Conservation (phyloP, 805 yeast genomes). For the Sungouiozyma intestinalis region DNA sequence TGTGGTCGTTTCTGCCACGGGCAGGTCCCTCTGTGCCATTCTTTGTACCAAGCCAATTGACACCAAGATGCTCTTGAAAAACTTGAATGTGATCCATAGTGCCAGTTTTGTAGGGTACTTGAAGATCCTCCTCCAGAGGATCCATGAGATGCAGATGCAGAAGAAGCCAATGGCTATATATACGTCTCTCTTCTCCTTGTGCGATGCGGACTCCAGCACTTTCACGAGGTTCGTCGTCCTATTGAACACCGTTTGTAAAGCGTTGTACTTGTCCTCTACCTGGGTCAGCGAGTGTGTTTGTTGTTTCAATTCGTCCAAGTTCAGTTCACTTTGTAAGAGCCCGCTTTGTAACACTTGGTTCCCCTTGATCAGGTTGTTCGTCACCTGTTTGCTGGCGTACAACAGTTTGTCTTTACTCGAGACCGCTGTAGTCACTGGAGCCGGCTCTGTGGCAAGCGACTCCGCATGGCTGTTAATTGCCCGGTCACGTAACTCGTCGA, state of each 20-base stretch:
- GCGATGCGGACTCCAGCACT: conserved; percentile 23
- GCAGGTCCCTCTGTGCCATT: neutral
- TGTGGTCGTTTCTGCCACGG: neutral
- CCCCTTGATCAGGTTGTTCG: conserved; percentile 23
- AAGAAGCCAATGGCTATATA: conserved; percentile 24
- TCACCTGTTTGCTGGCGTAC: conserved; percentile 20
- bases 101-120: conserved; percentile 23
- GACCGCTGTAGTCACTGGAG: neutral
- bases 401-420: conserved; percentile 18
- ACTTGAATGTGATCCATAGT: conserved; percentile 26
- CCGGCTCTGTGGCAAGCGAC: neutral
- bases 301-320: conserved; percentile 25
- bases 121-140: conserved; percentile 28
- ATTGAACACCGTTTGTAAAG: conserved; percentile 20
- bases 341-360: conserved; percentile 26
- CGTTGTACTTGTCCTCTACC: conserved; percentile 25
- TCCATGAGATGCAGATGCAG: conserved; percentile 23
- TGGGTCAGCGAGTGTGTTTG: conserved; percentile 23
- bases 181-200: conserved; percentile 27
- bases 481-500: conserved; percentile 13
- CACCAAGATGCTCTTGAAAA: conserved; percentile 29
- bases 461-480: conserved; percentile 8
- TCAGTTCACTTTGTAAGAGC: conserved; percentile 27
- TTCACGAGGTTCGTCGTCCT: conserved; percentile 25
- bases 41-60: conserved; percentile 19